phyloP scores from a whole-genome alignment of 306 rosid genomes.

The Canavalia ensiformis region DNA sequence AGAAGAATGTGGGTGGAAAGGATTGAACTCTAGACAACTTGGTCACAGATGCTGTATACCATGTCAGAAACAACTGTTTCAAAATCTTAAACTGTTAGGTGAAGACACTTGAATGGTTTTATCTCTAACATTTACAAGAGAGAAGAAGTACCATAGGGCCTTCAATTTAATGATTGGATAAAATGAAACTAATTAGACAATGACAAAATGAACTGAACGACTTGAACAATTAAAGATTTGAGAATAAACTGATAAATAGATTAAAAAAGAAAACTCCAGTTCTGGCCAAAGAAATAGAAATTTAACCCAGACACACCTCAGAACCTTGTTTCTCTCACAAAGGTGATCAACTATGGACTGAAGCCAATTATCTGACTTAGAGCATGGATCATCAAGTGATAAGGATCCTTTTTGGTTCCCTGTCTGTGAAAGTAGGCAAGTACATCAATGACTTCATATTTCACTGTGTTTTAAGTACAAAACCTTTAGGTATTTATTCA shows the following conservation, averaged over 20 bases:
- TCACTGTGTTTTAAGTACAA: neutral
- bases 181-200: neutral
- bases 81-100: no score
- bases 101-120: no score
- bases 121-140: neutral
- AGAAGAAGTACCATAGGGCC: neutral
- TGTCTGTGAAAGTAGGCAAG: neutral
- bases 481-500: neutral
- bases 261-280: neutral
- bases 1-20: no score
- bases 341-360: neutral
- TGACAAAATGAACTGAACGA: conserved; percentile 11
- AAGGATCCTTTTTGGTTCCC: conserved; percentile 3
- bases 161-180: neutral
- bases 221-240: conserved; percentile 16
- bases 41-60: no score
- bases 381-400: neutral
- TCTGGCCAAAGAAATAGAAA: neutral
- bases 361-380: neutral
- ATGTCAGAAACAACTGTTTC: no score
- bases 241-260: conserved; percentile 10
- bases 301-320: neutral
- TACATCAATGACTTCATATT: neutral
- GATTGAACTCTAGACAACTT: no score
- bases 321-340: neutral